Evolutionary conservation across 2,329 filamentous ascomycete species (phyloP).

Genomic region (Phyllosticta capitalensis): DNA sequence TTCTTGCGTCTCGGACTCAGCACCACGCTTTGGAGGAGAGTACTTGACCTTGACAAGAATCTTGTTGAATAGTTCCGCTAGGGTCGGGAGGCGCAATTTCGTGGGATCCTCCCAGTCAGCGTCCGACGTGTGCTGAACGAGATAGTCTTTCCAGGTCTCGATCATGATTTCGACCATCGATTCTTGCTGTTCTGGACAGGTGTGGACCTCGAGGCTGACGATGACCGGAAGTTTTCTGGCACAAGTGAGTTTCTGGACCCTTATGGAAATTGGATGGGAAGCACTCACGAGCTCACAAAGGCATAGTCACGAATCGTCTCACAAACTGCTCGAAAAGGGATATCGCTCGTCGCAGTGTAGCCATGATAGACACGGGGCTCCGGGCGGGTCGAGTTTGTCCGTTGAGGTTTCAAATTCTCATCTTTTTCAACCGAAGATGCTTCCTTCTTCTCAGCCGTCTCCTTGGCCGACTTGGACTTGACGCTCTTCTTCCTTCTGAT

Average conservation of each 20-base stretch:
- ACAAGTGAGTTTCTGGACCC: background rate
- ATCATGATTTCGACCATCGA: conserved; percentile 92
- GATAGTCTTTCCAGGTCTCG: conserved; percentile 67
- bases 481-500: conserved; percentile 21
- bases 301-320: conserved; percentile 67
- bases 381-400: conserved; percentile 23
- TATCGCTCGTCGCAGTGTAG: conserved; percentile 76
- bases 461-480: conserved; percentile 27
- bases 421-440: conserved; percentile 11
- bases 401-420: conserved; percentile 22
- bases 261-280: no score
- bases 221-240: conserved; percentile 64
- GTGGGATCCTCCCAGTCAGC: conserved; percentile 36
- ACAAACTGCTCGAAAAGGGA: conserved; percentile 81
- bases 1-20: conserved; percentile 12
- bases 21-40: conserved; percentile 26
- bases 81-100: conserved; percentile 46
- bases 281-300: conserved; percentile 50
- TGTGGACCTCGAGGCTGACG: conserved; percentile 86
- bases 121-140: conserved; percentile 53
- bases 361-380: conserved; percentile 75
- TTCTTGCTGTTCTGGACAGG: conserved; percentile 71
- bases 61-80: conserved; percentile 62
- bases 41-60: conserved; percentile 54
- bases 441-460: conserved; percentile 18